phyloP scores from a whole-genome alignment of 768 basidiomycete species.

The Gloeopeniophorella convolvens region DNA sequence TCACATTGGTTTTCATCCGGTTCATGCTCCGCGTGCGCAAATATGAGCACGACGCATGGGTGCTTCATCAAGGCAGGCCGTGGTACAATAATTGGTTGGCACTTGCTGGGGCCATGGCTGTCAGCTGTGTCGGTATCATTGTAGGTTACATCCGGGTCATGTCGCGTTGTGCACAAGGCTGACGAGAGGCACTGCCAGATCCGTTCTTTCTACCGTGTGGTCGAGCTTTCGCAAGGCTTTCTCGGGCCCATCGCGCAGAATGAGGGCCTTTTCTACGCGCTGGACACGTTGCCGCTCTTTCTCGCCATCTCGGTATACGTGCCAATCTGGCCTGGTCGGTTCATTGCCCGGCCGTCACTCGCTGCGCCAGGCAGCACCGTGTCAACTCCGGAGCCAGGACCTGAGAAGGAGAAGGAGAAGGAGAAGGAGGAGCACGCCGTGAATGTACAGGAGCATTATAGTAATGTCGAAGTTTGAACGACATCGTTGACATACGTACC shows the following conservation, averaged over 20 bases:
- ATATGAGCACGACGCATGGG: slow-evolving; percentile 36
- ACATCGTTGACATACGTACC: no score
- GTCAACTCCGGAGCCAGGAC: slow-evolving; percentile 22
- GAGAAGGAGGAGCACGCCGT: neutral
- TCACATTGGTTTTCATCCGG: slow-evolving; percentile 37
- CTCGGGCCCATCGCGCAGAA: slow-evolving; percentile 47
- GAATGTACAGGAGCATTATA: neutral
- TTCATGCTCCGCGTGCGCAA: slow-evolving; percentile 34
- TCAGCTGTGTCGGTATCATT: slow-evolving; percentile 59
- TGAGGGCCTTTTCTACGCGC: slow-evolving; percentile 57
- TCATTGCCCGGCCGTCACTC: slow-evolving; percentile 29
- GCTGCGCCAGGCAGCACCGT: slow-evolving; percentile 35
- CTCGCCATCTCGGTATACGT: slow-evolving; percentile 52
- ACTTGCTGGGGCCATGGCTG: slow-evolving; percentile 40
- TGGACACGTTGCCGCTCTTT: slow-evolving; percentile 62
- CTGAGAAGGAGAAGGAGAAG: neutral
- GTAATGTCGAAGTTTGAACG: neutral
- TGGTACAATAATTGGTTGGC: slow-evolving; percentile 57
- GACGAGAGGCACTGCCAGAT: slow-evolving; percentile 34
- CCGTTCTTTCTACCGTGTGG: slow-evolving; percentile 52
- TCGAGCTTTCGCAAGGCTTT: slow-evolving; percentile 60
- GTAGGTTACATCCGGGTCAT: slow-evolving; percentile 32
- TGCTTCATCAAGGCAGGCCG: slow-evolving; percentile 28
- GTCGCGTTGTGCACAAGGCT: neutral
- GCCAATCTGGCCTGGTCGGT: slow-evolving; percentile 59